Evolutionary conservation across 371 early-diverging fungal species (phyloP).

Genomic region (Funneliformis caledonium): DNA sequence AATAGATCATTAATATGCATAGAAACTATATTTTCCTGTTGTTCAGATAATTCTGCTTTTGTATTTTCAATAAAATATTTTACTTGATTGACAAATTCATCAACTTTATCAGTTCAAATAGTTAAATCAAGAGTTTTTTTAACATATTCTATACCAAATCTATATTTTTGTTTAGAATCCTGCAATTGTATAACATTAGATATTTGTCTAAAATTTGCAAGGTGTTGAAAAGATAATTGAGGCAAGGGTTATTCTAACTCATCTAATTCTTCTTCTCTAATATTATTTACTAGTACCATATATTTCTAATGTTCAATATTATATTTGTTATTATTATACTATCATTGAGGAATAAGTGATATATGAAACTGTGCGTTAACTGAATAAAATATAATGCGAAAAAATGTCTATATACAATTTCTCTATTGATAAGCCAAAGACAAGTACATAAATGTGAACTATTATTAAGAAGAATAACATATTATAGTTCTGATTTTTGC

Average conservation of each 20-base stretch:
- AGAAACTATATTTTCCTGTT: background rate
- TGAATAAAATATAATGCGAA: no score
- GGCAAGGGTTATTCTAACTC: background rate
- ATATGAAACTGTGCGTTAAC: no score
- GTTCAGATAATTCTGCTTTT: background rate
- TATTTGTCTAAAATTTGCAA: background rate
- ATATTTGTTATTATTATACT: background rate
- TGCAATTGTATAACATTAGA: background rate
- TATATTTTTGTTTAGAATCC: background rate
- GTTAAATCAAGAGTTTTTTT: background rate
- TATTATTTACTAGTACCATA: background rate
- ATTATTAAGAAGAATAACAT: no score
- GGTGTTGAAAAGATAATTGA: background rate
- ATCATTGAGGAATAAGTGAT: no score
- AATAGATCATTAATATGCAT: background rate
- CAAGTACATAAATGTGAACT: no score
- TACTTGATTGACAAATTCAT: background rate
- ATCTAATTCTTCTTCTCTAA: background rate
- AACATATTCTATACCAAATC: background rate
- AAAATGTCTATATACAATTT: no score
- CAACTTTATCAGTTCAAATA: background rate
- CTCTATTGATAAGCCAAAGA: no score
- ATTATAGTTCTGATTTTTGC: background rate
- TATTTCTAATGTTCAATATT: background rate
- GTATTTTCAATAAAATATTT: background rate